Conservation (phyloP, 768 basidiomycete genomes). For the Amylocystis lapponica region DNA sequence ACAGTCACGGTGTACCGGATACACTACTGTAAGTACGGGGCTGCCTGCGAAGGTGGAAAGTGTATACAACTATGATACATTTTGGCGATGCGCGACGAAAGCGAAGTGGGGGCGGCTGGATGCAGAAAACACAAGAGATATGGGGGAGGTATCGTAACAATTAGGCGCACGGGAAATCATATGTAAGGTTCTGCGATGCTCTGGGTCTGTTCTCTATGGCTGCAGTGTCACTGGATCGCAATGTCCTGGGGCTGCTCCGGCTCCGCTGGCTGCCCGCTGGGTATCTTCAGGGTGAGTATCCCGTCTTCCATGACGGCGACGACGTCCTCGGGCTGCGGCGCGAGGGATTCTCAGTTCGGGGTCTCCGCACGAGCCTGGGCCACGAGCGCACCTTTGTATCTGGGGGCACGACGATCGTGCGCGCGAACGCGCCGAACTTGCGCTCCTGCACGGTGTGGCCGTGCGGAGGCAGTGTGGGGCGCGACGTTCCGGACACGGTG, state of each 20-base stretch:
- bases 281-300: constrained; percentile 50
- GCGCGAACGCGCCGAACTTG: constrained; percentile 43
- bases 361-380: neutral
- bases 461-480: constrained; percentile 31
- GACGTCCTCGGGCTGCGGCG: constrained; percentile 49
- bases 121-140: too few relatives aligned
- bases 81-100: too few relatives aligned
- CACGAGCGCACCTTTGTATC: constrained; percentile 47
- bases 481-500: constrained; percentile 43
- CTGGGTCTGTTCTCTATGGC: too few relatives aligned
- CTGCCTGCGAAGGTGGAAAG: too few relatives aligned
- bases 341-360: too few relatives aligned
- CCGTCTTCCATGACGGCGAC: constrained; percentile 54
- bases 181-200: too few relatives aligned
- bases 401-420: constrained; percentile 48
- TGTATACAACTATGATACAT: too few relatives aligned
- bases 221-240: constrained; percentile 34
- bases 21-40: too few relatives aligned
- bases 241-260: constrained; percentile 46
- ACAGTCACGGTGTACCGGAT: too few relatives aligned
- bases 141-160: too few relatives aligned
- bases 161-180: too few relatives aligned
- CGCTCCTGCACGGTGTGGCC: constrained; percentile 43
- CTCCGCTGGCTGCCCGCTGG: constrained; percentile 40
- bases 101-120: too few relatives aligned